Base-by-base conservation (phyloP, 2,329 filamentous ascomycete species). In the Fonsecaea nubica region DNA sequence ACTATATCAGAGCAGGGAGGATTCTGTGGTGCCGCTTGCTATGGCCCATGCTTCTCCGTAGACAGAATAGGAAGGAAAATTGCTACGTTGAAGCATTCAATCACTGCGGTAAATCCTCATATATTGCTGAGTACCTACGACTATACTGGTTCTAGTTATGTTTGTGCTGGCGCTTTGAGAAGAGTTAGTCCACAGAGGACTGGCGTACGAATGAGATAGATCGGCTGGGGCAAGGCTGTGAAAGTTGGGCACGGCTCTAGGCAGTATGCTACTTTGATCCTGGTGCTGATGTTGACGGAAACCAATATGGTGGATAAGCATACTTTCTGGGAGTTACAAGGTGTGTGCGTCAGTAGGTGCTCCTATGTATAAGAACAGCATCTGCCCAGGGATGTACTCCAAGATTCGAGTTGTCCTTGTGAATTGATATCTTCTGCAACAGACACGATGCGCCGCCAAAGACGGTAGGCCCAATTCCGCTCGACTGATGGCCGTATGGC, bases 91-190 rank as follows among this genome's bases (percentile, higher is more conserved):
- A 21, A 50, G 45, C 9, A 50, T 25, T 30, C 13, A 2, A 25
- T 30, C 45, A 50, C 13, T 13, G 21, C 18, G 7, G 21, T 5
- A 50, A 50, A 6, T 15, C 6, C 15, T 42, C 38, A 48, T 45
- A 61, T 61, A 45, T 61, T 61, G 10, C 58, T 42, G 12, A 32
- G 30, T 32, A 5, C 3, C 30, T 6, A 32, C 30, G 6, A 32
- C 30, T 32, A 32, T 32, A 32, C 3, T 32, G 30, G 4, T 32
- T 32, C 30, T 32, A 32, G 6, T 32, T 32, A 32, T 6, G 30
- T 32, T 61, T 61, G 40, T 61, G 54, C 58, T 61, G 58, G 35
- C 58, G 53, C 1, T 61, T 42, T 2, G 58, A 61, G 42, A 61
- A 61, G 4, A 61, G 42, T 40, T 42, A 61, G 58, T 35, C 54